phyloP scores from a whole-genome alignment of 148 eudicot species.

The Rhododendron mucronatum region DNA sequence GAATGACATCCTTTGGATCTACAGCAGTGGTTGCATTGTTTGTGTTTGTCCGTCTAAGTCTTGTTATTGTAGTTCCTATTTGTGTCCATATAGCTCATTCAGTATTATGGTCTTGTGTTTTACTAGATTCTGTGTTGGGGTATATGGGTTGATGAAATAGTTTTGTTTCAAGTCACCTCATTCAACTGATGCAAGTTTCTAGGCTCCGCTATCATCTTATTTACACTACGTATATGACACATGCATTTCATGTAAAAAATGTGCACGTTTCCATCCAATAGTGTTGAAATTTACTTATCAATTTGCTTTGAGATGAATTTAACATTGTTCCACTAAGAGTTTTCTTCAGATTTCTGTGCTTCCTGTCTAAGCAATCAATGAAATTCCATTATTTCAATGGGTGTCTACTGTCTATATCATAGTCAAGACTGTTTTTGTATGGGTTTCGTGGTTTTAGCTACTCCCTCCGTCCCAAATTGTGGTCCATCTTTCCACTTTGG shows the following conservation, averaged over 20 bases:
- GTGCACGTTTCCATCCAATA: background rate
- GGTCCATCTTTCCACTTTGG: background rate
- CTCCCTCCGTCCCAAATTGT: background rate
- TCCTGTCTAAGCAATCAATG: background rate
- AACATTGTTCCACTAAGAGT: background rate
- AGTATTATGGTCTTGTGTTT: background rate
- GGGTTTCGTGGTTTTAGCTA: background rate
- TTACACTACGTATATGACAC: background rate
- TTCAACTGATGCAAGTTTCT: background rate
- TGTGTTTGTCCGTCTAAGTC: background rate
- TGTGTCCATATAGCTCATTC: background rate
- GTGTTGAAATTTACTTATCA: background rate
- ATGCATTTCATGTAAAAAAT: background rate
- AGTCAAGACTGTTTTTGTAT: background rate
- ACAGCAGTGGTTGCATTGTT: background rate
- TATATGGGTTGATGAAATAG: background rate
- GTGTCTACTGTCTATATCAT: background rate
- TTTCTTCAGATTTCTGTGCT: conserved; percentile 1
- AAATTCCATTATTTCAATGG: background rate
- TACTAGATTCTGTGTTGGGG: background rate
- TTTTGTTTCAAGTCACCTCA: background rate
- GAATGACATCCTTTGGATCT: background rate
- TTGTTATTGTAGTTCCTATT: background rate
- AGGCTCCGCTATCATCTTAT: background rate
- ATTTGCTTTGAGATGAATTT: background rate